These are phyloP conservation scores for Lachancea waltii DNA, from an alignment of 805 yeast species.

Conservation along the genomic window DNA sequence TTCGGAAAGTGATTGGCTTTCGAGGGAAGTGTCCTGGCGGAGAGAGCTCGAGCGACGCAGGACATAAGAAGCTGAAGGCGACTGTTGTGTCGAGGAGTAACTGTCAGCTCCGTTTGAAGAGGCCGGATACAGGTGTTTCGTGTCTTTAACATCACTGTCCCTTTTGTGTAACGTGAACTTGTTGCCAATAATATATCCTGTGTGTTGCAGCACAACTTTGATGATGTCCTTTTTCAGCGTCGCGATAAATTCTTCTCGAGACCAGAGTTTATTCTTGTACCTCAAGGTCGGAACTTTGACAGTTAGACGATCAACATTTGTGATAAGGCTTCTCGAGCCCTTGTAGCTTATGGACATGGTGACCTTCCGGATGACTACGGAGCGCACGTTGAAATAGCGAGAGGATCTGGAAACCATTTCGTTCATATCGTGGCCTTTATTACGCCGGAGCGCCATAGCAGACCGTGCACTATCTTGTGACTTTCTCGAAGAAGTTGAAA, in stretches of 20 bases:
- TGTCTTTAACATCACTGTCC: constrained; percentile 20
- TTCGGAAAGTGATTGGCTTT: neutral
- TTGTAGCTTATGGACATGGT: constrained; percentile 60
- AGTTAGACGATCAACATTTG: constrained; percentile 51
- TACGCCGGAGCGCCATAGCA: neutral
- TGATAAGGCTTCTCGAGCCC: constrained; percentile 50
- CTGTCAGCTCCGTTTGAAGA: neutral
- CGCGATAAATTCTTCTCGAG: constrained; percentile 47
- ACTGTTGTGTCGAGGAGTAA: no score
- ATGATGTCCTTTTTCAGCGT: constrained; percentile 51
- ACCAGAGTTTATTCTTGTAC: constrained; percentile 49
- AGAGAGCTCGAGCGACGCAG: no score
- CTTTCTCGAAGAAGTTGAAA: neutral
- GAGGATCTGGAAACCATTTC: constrained; percentile 71
- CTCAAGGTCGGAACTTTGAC: constrained; percentile 45
- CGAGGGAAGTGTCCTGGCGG: no score
- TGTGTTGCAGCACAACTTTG: constrained; percentile 47
- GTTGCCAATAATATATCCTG: constrained; percentile 57
- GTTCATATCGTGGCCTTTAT: constrained; percentile 33
- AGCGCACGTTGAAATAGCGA: constrained; percentile 55
- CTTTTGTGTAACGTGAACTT: constrained; percentile 45
- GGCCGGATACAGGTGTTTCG: neutral
- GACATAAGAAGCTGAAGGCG: no score
- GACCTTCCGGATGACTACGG: constrained; percentile 43
- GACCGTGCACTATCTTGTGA: neutral